Base-by-base conservation (phyloP, 768 basidiomycete genomes). In the Suillus weaverae region DNA sequence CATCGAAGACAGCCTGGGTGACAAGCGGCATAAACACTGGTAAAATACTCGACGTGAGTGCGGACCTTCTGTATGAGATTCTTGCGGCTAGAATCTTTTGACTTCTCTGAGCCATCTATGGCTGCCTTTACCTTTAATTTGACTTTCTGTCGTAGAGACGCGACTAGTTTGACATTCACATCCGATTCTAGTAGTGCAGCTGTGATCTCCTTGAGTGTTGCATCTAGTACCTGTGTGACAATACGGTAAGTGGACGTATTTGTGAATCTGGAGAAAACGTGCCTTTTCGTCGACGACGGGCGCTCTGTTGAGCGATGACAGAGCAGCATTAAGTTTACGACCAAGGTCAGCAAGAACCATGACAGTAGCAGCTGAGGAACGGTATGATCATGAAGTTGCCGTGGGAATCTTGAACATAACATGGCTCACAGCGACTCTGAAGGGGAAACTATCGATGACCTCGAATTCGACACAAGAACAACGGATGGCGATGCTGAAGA, bases 321-420 rank as follows among this genome's bases (percentile, higher is more conserved):
- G 85, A 59, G 97, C 97, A 64, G 91, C 89, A 78, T 97, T 97
- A 77, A 99, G 91, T 72, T 89, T 91, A 67, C 92, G 86, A 66
- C 97, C 97, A 63, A 99, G 83, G 83, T 99, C 97, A 69, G 93
- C 91, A 72, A 99, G 84, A 74, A 99, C 97, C 97, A 98, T 97
- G 71, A 68, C 39, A 41, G 57, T 59, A 30, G 38, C 38, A 20
- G 18, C 18, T 59, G 56, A 22, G 74, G 69, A 73, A 59, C 62
- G 35, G 69, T 46, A 67, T 62, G 30, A 48, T 60, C 48, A 32
- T 64, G 55, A 67, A 64, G 50, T 39, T 66, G 46, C 62, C 71
- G 70, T 78, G 77, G 69, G 79, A 78, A 71, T 66, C 66, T 64
- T n/a, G 22, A 60, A n/a, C 59, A 61, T 20, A 66, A 63, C 70